Base-by-base conservation (phyloP, 179 eudicot genomes). In the Drosera spatulata region DNA sequence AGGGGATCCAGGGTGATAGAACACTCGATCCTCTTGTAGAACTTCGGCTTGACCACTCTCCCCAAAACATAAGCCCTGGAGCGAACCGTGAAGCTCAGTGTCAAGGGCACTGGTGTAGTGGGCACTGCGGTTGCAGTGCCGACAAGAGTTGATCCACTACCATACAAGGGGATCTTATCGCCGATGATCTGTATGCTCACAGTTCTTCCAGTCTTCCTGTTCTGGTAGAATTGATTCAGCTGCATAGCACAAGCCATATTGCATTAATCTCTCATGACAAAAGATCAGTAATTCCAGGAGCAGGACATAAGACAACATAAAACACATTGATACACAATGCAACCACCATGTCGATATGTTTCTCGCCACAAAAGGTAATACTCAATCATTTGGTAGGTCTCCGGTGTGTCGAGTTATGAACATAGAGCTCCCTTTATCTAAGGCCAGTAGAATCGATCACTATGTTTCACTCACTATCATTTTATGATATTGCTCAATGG, bases 41-140 rank as follows among this genome's bases (percentile, higher is more conserved):
- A 91, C 69, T 79, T 86, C 0, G 97, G 91, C 70, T 78, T 89
- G 33, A 89, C 95, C 73, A 89, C 61, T 69, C 73, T 73, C 3
- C 97, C 97, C 71, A 89, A 65, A 13, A 89, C 97, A 53, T 86
- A 78, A 8, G 80, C 97, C 70, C 87, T 82, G 2, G 97, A 84
- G 61, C 80, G 60, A 33, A 89, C 78, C 42, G 61, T 67, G 46
- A 89, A 86, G 44, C 66, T 76, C 66, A 88, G 40, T 3, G 60
- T 65, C 73, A 88, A 55, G 39, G 91, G 80, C 40, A 83, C 96
- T 1, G 96, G 91, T 40, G 71, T 61, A 2, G 77, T 80, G 2
- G 82, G 75, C n/a, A 60, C 60, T 58, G 86, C 91, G 1, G 81
- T 73, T 8, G 81, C 49, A 41, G 81, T 75, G 14, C 84, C 81